phyloP scores from a whole-genome alignment of 2,329 filamentous ascomycete genomes.

The Monilinia aucupariae region DNA sequence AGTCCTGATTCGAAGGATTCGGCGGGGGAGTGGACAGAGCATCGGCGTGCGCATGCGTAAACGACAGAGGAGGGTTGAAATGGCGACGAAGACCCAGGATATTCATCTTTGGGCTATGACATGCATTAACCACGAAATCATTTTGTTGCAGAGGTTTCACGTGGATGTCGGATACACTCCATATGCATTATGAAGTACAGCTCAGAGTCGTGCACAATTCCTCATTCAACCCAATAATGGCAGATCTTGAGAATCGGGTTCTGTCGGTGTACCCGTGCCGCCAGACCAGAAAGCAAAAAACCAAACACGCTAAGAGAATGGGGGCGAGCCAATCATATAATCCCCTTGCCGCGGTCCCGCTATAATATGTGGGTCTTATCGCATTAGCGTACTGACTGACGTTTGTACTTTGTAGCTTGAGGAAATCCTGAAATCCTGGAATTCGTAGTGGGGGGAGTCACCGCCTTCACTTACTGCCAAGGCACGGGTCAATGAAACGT shows the following conservation, averaged over 20 bases:
- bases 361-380: no score
- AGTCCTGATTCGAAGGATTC: conserved; percentile 19
- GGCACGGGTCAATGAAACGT: no score
- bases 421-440: no score
- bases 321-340: no score
- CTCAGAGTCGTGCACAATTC: conserved; percentile 1
- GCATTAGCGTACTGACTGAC: no score
- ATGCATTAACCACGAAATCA: conserved; percentile 11
- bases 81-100: conserved; percentile 26
- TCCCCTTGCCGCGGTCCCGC: no score
- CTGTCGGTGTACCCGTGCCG: neutral
- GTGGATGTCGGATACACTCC: no score
- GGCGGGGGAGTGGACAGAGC: conserved; percentile 4
- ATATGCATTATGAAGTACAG: conserved; percentile 3
- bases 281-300: no score
- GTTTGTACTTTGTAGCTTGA: no score
- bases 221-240: conserved; percentile 11
- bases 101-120: conserved; percentile 12
- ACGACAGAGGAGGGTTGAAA: conserved; percentile 24
- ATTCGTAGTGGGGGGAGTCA: no score
- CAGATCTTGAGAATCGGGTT: conserved; percentile 5
- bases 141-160: conserved; percentile 12
- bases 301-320: no score
- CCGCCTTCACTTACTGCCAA: neutral
- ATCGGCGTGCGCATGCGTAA: neutral